Evolutionary conservation across 164 flowering plant genomes (phyloP), one percentile per base, ranked within the genome.

Genomic region (Annona squamosa): DNA sequence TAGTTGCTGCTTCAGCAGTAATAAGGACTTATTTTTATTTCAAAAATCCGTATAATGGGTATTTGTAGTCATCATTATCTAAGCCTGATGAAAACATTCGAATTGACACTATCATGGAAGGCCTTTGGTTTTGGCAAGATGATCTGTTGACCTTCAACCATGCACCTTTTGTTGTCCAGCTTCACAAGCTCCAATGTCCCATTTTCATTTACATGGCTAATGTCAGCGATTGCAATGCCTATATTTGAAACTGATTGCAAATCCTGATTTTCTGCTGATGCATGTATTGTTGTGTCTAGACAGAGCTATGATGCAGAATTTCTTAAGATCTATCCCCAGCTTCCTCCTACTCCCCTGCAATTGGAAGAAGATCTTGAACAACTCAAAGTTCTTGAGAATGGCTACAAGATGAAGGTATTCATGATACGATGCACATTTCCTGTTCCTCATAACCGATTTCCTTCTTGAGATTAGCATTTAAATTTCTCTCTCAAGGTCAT

Each of bases 321-420:
- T 79, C 81, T 95, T n/a, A 88, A 81, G 74, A 84, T 88, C 80
- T 95, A 93, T 80, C 86, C 98, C 44, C 86, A 86, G 79, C 95
- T 93, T 77, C 81, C 88, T 10, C 85, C 98, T 65, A 95, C 99
- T 18, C 97, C 93, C 16, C 75, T 95, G 81, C 99, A 95, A 80
- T 91, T 91, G 19, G 98, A 95, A 84, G 99, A 93, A 86, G 98
- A 95, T 81, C 82, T 95, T 46, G 98, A 95, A 77, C 99, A 95
- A 75, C 95, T 95, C 46, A 95, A 95, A 85, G 98, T 91, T 74
- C 93, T 95, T 75, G 99, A 95, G 79, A 90, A 95, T 87, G 99
- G 99, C 3, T 95, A 95, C 74, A 95, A 88, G 78, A 90, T 93
- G 97, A 93, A 93, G 98, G 99, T 92, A 81, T 4, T 48, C 3